Conservation (phyloP, 2,329 filamentous ascomycete genomes). For the Aureobasidium sp. region DNA sequence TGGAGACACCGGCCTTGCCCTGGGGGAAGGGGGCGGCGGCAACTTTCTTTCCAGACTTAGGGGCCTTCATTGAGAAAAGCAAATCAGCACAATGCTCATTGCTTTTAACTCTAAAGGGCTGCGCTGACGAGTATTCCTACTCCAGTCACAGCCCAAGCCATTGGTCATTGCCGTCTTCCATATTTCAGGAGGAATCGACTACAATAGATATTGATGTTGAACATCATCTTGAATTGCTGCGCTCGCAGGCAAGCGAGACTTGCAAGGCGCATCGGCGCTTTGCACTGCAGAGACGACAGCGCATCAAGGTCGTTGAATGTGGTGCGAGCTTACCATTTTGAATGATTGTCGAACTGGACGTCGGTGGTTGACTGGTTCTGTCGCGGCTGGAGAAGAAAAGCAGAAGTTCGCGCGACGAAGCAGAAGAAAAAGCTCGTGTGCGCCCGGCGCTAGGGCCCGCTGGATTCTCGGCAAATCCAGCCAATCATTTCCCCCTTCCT, state of each 20-base stretch:
- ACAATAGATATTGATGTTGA: conserved; percentile 14
- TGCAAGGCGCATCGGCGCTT: conserved; percentile 10
- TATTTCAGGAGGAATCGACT: conserved; percentile 3
- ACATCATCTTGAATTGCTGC: conserved; percentile 13
- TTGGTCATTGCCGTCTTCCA: conserved; percentile 20
- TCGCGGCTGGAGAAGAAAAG: conserved; percentile 10
- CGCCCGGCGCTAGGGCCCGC: background rate
- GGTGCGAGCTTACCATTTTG: conserved; percentile 17
- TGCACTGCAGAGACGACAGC: conserved; percentile 13
- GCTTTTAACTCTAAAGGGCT: conserved; percentile 80
- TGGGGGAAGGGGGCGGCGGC: conserved; percentile 94
- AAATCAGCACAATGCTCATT: conserved; percentile 85
- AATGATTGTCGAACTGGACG: conserved; percentile 12
- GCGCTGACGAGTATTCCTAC: conserved; percentile 47
- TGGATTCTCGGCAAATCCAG: background rate
- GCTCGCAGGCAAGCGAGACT: conserved; percentile 12
- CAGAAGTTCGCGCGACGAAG: background rate
- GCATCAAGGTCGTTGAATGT: conserved; percentile 1
- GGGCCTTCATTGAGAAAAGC: conserved; percentile 99
- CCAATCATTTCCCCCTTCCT: conserved; percentile 4
- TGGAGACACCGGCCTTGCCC: conserved; percentile 74
- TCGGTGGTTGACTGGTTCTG: conserved; percentile 13
- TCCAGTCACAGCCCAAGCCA: conserved; percentile 48
- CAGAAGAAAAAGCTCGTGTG: conserved; percentile 12
- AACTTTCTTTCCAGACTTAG: conserved; percentile 95